Base-by-base conservation (phyloP, 2,329 filamentous ascomycete genomes). In the Ascocoryne sarcoides region DNA sequence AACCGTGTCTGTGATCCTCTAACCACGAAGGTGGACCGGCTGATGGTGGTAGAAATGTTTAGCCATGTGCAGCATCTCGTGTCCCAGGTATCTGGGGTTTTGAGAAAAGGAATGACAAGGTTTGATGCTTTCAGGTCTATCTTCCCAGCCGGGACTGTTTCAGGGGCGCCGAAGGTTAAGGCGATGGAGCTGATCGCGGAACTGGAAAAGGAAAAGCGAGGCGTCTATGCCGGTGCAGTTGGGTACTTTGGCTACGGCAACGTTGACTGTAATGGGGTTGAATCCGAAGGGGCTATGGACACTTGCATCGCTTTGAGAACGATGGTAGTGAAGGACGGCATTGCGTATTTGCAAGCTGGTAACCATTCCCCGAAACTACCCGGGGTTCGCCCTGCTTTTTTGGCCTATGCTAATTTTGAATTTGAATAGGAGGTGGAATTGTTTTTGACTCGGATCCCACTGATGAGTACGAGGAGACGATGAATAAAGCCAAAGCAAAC, bases 131-230 rank as follows among this genome's bases (percentile, higher is more conserved):
- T 98, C 67, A 77, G 90, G 29, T 89, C 84, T 50, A 95, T 98
- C 55, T 98, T 98, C 68, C 92, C 92, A 0, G 92, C 92, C 4
- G 92, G 92, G 41, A 98, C 92, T 0, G 90, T 96, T 20, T 92
- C 84, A 14, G 92, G 92, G 4, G 90, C 92, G 3, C 92, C 92
- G 43, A 98, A 98, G 67, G 88, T 98, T 40, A 79, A 82, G 47
- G 92, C 92, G 2, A 98, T 98, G 92, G 85, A 95, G 65, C 70
- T 98, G 46, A 98, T 98, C 55, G 88, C 85, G 34, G 90, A 96
- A 66, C 68, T 96, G 34, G 92, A 98, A 66, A 70, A 75, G 49
- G 92, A 98, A 72, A 95, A 95, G 71, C 75, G 92, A 40, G 90
- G 92, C 30, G 79, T 96, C 29, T 98, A 98, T 59, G 92, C 92